Percentiles rank a stretch among this genome's conserved stretches.
Evolutionary conservation across 2,329 filamentous ascomycete species (phyloP).

Genomic region (Sphaerulina musiva): DNA sequence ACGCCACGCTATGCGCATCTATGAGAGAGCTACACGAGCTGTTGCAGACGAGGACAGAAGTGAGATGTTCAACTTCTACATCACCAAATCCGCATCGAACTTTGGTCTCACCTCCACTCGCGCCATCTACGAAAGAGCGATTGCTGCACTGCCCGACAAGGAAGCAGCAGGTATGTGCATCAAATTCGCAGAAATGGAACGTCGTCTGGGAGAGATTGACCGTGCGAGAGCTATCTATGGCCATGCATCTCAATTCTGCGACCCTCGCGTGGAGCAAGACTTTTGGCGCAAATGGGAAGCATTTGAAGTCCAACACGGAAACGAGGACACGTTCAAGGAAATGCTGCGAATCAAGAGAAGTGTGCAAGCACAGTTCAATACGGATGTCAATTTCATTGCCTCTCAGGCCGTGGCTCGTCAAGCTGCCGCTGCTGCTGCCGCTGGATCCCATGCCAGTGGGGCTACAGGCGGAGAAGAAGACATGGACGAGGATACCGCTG

Average conservation of each 20-base stretch:
- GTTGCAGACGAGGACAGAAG: constrained; percentile 90
- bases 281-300: constrained; percentile 98
- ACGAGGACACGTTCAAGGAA: constrained; percentile 98
- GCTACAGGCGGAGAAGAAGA: constrained; percentile 36
- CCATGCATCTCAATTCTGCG: constrained; percentile 94
- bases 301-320: constrained; percentile 96
- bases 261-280: constrained; percentile 77
- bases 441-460: constrained; percentile 38
- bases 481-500: constrained; percentile 49
- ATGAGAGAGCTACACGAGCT: constrained; percentile 90
- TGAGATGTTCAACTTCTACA: constrained; percentile 99
- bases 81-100: constrained; percentile 96
- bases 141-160: constrained; percentile 82
- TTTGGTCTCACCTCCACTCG: constrained; percentile 92
- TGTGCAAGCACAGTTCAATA: constrained; percentile 97
- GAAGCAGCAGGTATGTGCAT: constrained; percentile 98
- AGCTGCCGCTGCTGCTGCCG: constrained; percentile 35
- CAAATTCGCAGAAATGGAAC: constrained; percentile 97
- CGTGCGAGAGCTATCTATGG: constrained; percentile 92
- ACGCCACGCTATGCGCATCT: constrained; percentile 96
- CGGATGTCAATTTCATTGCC: constrained; percentile 96
- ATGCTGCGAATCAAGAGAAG: constrained; percentile 97
- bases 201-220: constrained; percentile 85
- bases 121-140: constrained; percentile 92
- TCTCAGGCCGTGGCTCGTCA: constrained; percentile 87